These are phyloP conservation scores for Suillus discolor DNA, from an alignment of 768 basidiomycete species.

Conservation along the genomic window DNA sequence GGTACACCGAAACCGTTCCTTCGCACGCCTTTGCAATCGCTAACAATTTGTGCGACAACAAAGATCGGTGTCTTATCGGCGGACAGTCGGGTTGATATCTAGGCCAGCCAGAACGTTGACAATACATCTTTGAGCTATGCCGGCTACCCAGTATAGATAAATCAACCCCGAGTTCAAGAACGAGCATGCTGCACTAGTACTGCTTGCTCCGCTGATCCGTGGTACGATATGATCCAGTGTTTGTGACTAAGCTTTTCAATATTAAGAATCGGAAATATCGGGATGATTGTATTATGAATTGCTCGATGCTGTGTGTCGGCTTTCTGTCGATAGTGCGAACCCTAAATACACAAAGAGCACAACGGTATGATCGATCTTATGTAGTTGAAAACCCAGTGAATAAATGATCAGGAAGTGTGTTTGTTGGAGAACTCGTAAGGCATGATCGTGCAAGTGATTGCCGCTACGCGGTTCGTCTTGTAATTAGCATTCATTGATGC, in stretches of 20 bases:
- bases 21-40: not conserved
- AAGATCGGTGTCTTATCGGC: too few relatives aligned
- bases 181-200: not conserved
- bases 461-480: too few relatives aligned
- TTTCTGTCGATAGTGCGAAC: not conserved
- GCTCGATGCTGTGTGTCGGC: not conserved
- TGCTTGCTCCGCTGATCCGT: not conserved
- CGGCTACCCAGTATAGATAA: not conserved
- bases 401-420: too few relatives aligned
- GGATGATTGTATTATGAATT: not conserved
- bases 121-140: not conserved
- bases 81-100: not conserved
- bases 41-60: not conserved
- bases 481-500: too few relatives aligned
- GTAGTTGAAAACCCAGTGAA: too few relatives aligned
- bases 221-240: not conserved
- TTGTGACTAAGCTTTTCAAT: not conserved
- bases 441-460: not conserved
- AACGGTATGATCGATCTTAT: too few relatives aligned
- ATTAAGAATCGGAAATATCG: not conserved
- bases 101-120: not conserved
- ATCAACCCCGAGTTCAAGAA: not conserved
- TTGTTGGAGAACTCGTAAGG: too few relatives aligned
- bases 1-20: not conserved
- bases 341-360: too few relatives aligned